Conservation (phyloP, 441 rosid genomes). For the Corymbia calophylla region DNA sequence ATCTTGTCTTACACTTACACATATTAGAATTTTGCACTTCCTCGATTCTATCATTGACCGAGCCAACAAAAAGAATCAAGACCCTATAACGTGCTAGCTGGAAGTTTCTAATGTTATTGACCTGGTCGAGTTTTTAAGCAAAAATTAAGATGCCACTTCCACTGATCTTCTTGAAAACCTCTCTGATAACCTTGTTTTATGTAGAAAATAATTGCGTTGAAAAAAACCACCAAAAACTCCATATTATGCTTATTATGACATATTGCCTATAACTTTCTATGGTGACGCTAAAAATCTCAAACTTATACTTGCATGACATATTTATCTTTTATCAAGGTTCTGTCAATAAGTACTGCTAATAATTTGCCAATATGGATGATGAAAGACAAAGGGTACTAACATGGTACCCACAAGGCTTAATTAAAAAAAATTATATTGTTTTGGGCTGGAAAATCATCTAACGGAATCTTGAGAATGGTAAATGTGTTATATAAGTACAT, state of each 20-base stretch:
- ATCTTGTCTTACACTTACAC: not conserved
- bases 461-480: not conserved
- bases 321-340: not conserved
- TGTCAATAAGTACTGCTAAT: rapidly evolving
- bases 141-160: not conserved
- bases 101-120: not conserved
- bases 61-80: not conserved
- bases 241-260: not conserved
- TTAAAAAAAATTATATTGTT: no score
- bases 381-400: not conserved
- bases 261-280: no score
- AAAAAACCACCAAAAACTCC: no score
- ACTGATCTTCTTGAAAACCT: not conserved
- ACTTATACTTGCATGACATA: rapidly evolving
- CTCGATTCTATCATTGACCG: not conserved
- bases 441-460: not conserved
- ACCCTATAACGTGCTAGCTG: not conserved
- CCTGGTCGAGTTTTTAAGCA: not conserved
- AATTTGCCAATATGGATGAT: not conserved
- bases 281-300: not conserved
- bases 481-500: rapidly evolving
- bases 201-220: not conserved
- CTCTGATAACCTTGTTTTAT: not conserved
- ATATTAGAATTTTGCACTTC: not conserved
- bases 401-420: not conserved